Evolutionary conservation across 1,139 yeast genomes (phyloP).

Genomic region (Entelexis paramagnoliae): DNA sequence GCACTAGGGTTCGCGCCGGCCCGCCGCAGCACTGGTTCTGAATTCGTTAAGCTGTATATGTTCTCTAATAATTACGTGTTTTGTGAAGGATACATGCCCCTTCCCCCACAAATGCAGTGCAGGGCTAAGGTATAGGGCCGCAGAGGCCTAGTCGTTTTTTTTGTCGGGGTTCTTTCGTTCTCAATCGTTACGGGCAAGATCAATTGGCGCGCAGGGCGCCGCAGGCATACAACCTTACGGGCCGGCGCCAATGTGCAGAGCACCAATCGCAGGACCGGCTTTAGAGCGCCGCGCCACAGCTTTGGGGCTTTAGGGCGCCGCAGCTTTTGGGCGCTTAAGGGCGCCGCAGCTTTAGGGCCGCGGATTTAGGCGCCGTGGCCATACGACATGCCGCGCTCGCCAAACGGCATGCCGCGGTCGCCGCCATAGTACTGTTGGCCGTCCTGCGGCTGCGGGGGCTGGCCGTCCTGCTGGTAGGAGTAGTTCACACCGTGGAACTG

Average conservation of each 20-base stretch:
- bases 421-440: slow-evolving; percentile 5
- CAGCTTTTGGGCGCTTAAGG: too few relatives aligned
- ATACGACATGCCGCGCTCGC: background rate
- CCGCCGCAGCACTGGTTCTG: background rate
- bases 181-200: background rate
- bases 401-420: slow-evolving; percentile 7
- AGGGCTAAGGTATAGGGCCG: background rate
- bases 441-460: slow-evolving; percentile 6
- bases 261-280: too few relatives aligned
- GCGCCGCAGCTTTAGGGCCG: too few relatives aligned
- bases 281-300: too few relatives aligned
- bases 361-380: too few relatives aligned
- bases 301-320: too few relatives aligned
- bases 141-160: background rate
- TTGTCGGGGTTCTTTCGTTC: background rate
- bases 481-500: slow-evolving; percentile 6
- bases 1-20: too few relatives aligned
- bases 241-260: too few relatives aligned
- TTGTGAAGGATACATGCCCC: background rate
- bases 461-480: slow-evolving; percentile 3
- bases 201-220: too few relatives aligned
- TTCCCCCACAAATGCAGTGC: background rate
- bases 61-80: background rate
- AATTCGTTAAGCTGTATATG: background rate
- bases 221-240: too few relatives aligned